Conservation (phyloP, 495 filamentous ascomycete species). For the Xylaria sp. region DNA sequence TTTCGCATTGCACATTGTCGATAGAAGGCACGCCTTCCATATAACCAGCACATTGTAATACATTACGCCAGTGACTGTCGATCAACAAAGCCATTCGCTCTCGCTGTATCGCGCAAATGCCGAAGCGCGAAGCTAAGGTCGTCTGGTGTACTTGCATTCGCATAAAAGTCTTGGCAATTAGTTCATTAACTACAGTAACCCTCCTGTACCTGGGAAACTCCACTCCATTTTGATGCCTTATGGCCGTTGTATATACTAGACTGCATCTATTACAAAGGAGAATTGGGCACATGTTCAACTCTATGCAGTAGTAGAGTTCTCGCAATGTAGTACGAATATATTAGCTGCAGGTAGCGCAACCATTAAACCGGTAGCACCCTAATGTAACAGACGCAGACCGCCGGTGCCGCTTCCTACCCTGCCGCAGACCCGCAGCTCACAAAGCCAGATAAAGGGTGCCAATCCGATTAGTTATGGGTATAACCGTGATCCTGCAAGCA, state of each 20-base stretch:
- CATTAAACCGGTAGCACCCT: background rate
- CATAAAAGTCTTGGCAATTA: slow-evolving; percentile 1
- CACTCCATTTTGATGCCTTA: no score
- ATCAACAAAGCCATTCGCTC: background rate
- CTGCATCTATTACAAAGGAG: background rate
- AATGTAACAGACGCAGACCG: background rate
- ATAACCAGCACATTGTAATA: background rate
- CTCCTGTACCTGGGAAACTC: background rate
- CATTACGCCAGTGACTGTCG: background rate
- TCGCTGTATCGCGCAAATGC: slow-evolving; percentile 8
- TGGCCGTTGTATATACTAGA: no score
- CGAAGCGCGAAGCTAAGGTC: slow-evolving; percentile 22
- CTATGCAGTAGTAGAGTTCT: background rate
- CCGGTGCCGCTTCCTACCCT: background rate
- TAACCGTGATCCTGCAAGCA: background rate
- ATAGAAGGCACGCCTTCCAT: background rate
- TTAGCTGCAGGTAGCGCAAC: background rate
- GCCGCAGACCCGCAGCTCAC: background rate
- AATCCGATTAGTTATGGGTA: slow-evolving; percentile 4
- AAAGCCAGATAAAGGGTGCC: background rate
- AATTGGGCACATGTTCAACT: background rate
- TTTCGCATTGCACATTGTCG: background rate
- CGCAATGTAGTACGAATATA: background rate
- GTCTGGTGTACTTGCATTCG: background rate
- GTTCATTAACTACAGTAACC: background rate